phyloP scores from a whole-genome alignment of 2,329 filamentous ascomycete genomes.

The Pseudopyricularia javanii region DNA sequence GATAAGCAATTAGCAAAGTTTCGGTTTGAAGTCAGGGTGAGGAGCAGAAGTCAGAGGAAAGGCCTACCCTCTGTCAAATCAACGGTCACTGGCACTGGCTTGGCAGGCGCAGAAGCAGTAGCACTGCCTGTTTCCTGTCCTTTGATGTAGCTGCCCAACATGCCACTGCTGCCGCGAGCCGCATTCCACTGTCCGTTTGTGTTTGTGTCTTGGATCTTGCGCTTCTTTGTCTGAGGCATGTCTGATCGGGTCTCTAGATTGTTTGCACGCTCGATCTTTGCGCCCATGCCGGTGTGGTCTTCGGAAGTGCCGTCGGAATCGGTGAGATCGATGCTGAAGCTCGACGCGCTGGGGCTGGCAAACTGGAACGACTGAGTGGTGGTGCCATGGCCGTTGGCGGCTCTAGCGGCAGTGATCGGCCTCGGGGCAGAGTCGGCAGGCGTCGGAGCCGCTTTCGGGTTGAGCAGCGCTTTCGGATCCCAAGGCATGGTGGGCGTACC shows the following conservation, averaged over 20 bases:
- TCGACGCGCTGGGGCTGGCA: conserved; percentile 12
- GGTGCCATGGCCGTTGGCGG: conserved; percentile 14
- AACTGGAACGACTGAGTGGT: conserved; percentile 19
- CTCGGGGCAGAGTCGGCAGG: background rate
- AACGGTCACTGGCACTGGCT: conserved; percentile 29
- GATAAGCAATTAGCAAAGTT: background rate
- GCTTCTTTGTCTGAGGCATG: conserved; percentile 50
- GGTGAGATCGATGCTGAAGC: conserved; percentile 6
- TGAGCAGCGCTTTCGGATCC: conserved; percentile 23
- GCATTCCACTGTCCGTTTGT: conserved; percentile 24
- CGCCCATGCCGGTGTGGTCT: conserved; percentile 28
- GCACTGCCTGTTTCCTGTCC: conserved; percentile 5
- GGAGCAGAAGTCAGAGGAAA: background rate
- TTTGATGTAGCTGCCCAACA: conserved; percentile 31
- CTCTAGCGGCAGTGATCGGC: background rate
- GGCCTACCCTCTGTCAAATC: conserved; percentile 42
- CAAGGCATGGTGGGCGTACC: conserved; percentile 8
- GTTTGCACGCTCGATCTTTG: conserved; percentile 65
- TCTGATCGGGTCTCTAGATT: conserved; percentile 55
- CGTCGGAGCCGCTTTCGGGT: conserved; percentile 16
- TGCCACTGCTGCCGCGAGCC: conserved; percentile 35
- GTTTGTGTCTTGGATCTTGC: conserved; percentile 33
- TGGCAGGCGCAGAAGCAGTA: conserved; percentile 9
- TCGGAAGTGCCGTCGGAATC: conserved; percentile 6
- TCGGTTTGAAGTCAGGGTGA: background rate